phyloP scores from a whole-genome alignment of 805 yeast species.

The Teunomyces barrocoloradensis region DNA sequence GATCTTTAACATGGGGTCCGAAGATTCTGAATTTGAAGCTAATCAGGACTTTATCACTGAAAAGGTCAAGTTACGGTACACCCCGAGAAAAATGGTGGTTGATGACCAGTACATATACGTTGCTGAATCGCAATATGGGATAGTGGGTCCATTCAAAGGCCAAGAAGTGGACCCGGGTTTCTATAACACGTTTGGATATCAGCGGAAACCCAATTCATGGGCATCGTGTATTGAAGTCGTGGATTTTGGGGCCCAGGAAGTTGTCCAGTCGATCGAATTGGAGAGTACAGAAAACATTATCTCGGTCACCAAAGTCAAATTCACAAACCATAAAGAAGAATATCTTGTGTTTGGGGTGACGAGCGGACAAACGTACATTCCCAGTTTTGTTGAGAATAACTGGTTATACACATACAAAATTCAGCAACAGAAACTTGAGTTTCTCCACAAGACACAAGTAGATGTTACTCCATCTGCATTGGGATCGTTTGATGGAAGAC shows the following conservation, averaged over 20 bases:
- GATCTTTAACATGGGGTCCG: conserved; percentile 55
- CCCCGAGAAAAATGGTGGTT: conserved; percentile 46
- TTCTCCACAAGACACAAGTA: conserved; percentile 60
- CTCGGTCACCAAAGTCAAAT: conserved; percentile 32
- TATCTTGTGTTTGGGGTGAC: conserved; percentile 49
- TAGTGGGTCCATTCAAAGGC: conserved; percentile 26
- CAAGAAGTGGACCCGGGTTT: conserved; percentile 30
- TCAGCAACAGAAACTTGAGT: conserved; percentile 30
- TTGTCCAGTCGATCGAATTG: conserved; percentile 46
- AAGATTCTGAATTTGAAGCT: conserved; percentile 24
- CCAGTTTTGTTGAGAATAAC: conserved; percentile 22
- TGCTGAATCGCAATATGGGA: conserved; percentile 45
- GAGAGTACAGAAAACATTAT: conserved; percentile 42
- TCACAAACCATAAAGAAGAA: conserved; percentile 20
- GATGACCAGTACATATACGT: conserved; percentile 29
- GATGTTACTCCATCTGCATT: conserved; percentile 50
- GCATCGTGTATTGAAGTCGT: conserved; percentile 55
- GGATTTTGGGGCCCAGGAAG: conserved; percentile 29
- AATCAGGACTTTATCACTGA: conserved; percentile 25
- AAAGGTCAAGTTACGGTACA: conserved; percentile 44
- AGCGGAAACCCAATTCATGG: conserved; percentile 31
- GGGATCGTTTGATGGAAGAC: conserved; percentile 50
- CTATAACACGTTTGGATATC: conserved; percentile 47
- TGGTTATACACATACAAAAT: conserved; percentile 39
- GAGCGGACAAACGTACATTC: conserved; percentile 24